Evolutionary conservation across 192 early-diverging fungal genomes (phyloP).

Genomic region (Podila verticillata): DNA sequence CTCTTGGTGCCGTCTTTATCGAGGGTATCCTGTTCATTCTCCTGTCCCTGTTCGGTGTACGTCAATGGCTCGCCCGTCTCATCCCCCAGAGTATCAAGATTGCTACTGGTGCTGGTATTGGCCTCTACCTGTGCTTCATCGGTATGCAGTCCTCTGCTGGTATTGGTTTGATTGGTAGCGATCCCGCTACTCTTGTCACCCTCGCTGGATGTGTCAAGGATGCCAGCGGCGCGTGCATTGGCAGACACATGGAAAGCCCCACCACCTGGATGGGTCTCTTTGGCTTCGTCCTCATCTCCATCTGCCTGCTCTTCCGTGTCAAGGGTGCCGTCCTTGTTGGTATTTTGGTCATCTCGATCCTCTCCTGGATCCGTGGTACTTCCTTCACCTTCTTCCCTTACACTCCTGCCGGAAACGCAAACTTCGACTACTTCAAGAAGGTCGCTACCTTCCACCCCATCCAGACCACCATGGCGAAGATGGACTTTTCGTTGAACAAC

Average conservation of each 20-base stretch:
- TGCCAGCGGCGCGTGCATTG: constrained; percentile 58
- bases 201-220: constrained; percentile 63
- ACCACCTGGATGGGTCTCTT: constrained; percentile 77
- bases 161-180: constrained; percentile 73
- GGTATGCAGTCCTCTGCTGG: constrained; percentile 80
- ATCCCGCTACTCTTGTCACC: constrained; percentile 70
- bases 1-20: constrained; percentile 78
- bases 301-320: constrained; percentile 68
- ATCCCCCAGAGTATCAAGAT: constrained; percentile 76
- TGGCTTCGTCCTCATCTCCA: constrained; percentile 74
- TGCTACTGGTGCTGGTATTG: constrained; percentile 79
- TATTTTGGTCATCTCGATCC: constrained; percentile 71
- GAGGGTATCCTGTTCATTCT: constrained; percentile 82
- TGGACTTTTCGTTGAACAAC: constrained; percentile 67
- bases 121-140: constrained; percentile 79
- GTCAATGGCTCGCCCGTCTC: constrained; percentile 76
- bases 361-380: constrained; percentile 77
- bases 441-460: constrained; percentile 70
- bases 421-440: constrained; percentile 74
- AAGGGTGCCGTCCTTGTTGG: constrained; percentile 77
- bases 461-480: constrained; percentile 56
- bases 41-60: constrained; percentile 77
- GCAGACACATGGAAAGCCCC: constrained; percentile 67
- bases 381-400: constrained; percentile 78
- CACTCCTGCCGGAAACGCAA: constrained; percentile 62